These are phyloP conservation scores for Cylindrotheca fusiformis DNA, from an alignment of 108 stramenopile species.

Conservation along the genomic window DNA sequence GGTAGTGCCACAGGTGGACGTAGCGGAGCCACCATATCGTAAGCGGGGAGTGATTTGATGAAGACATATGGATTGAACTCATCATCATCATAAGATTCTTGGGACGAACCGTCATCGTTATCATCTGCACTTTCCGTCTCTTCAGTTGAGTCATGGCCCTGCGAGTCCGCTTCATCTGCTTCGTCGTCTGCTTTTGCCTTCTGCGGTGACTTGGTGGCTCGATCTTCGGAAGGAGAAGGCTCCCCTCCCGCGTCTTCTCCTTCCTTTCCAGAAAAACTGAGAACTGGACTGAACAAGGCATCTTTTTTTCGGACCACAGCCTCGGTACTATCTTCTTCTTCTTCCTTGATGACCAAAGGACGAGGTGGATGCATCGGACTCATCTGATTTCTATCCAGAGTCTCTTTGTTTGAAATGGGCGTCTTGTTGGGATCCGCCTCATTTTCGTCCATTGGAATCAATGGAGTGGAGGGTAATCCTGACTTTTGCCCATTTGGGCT, in stretches of 20 bases:
- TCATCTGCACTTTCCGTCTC: slow-evolving; percentile 7
- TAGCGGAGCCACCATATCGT: slow-evolving; percentile 43
- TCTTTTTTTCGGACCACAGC: slow-evolving; percentile 56
- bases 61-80: slow-evolving; percentile 97
- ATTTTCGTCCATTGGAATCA: slow-evolving; percentile 7
- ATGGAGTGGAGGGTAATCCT: slow-evolving; percentile 9
- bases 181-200: slow-evolving; percentile 15
- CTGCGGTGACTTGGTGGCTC: not conserved
- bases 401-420: slow-evolving; percentile 19
- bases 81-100: slow-evolving; percentile 64
- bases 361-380: slow-evolving; percentile 74
- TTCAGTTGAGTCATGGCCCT: slow-evolving; percentile 28
- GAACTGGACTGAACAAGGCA: slow-evolving; percentile 76
- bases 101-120: slow-evolving; percentile 19
- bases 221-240: not conserved
- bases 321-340: slow-evolving; percentile 30
- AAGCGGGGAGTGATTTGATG: slow-evolving; percentile 89
- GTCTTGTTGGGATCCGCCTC: slow-evolving; percentile 9
- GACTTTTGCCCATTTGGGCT: slow-evolving; percentile 10
- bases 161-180: slow-evolving; percentile 31
- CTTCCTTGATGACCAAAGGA: slow-evolving; percentile 35
- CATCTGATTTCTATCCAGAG: slow-evolving; percentile 31
- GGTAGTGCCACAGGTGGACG: slow-evolving; percentile 55
- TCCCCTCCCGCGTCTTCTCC: slow-evolving; percentile 27
- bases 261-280: slow-evolving; percentile 43